phyloP scores from a whole-genome alignment of 192 early-diverging fungal species.

The Podochytrium sp. region DNA sequence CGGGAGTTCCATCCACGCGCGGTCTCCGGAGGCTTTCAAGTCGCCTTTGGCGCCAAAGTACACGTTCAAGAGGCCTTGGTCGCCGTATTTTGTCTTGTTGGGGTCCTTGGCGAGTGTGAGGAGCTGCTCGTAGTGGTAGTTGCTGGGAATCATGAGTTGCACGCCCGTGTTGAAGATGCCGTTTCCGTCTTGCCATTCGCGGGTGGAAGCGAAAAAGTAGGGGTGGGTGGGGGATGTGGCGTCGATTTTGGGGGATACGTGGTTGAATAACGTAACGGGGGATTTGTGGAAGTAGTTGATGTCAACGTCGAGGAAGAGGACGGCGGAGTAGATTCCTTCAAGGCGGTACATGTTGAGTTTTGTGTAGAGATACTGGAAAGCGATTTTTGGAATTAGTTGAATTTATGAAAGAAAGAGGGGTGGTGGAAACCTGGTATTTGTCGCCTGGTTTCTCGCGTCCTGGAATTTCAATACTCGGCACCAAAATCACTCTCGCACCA shows the following conservation, averaged over 20 bases:
- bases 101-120: slow-evolving; percentile 4
- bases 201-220: slow-evolving; percentile 17
- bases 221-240: neutral
- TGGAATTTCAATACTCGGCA: slow-evolving; percentile 14
- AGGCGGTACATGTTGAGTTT: slow-evolving; percentile 29
- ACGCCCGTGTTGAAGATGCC: slow-evolving; percentile 23
- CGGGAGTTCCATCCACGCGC: slow-evolving; percentile 3
- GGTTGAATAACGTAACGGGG: neutral
- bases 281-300: slow-evolving; percentile 2
- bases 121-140: neutral
- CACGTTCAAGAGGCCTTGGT: slow-evolving; percentile 18
- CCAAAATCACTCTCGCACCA: neutral
- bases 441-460: slow-evolving; percentile 24
- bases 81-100: neutral
- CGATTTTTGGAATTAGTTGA: neutral
- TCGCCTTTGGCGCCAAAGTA: slow-evolving; percentile 2
- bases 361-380: slow-evolving; percentile 11
- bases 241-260: neutral
- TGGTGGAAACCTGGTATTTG: neutral
- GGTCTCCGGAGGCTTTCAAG: neutral
- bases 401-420: neutral
- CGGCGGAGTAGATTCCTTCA: slow-evolving; percentile 7
- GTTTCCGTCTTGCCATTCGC: slow-evolving; percentile 23
- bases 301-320: slow-evolving; percentile 22
- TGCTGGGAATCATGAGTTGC: slow-evolving; percentile 9